Conservation (phyloP, 2,329 filamentous ascomycete genomes). For the Hypoxylon sp. region DNA sequence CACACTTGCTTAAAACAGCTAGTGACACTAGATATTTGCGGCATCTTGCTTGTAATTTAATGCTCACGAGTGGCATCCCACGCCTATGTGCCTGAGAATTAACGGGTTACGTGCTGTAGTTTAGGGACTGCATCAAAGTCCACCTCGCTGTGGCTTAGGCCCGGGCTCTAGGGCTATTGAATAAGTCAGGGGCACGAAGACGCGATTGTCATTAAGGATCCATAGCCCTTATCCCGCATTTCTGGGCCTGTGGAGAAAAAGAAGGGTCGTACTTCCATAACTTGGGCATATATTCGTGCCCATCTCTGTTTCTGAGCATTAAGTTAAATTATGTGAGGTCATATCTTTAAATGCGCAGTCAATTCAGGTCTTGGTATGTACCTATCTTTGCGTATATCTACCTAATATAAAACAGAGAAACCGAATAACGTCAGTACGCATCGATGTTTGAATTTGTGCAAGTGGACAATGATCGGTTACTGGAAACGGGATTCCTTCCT, state of each 20-base stretch:
- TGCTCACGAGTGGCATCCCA: too few relatives aligned
- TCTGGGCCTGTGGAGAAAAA: conserved; percentile 7
- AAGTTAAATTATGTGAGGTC: conserved; percentile 24
- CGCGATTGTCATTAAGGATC: background rate
- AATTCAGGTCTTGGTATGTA: too few relatives aligned
- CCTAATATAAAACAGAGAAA: too few relatives aligned
- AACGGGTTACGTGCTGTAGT: too few relatives aligned
- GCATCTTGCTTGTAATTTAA: conserved; percentile 3
- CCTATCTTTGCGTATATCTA: too few relatives aligned
- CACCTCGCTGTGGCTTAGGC: conserved; percentile 13
- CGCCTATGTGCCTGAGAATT: too few relatives aligned
- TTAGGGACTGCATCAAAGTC: too few relatives aligned
- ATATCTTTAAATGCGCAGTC: background rate
- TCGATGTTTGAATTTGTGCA: too few relatives aligned
- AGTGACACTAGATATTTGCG: conserved; percentile 3
- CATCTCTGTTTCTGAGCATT: conserved; percentile 11
- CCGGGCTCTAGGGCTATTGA: background rate
- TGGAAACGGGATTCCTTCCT: too few relatives aligned
- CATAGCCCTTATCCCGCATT: conserved; percentile 4
- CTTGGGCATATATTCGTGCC: conserved; percentile 1
- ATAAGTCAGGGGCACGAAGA: too few relatives aligned
- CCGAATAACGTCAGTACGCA: too few relatives aligned
- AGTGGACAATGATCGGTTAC: too few relatives aligned
- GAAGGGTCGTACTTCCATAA: background rate
- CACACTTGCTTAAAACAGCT: background rate